These are phyloP conservation scores for Penicillium sp. DNA, from an alignment of 2,329 filamentous ascomycete species.

Conservation along the genomic window DNA sequence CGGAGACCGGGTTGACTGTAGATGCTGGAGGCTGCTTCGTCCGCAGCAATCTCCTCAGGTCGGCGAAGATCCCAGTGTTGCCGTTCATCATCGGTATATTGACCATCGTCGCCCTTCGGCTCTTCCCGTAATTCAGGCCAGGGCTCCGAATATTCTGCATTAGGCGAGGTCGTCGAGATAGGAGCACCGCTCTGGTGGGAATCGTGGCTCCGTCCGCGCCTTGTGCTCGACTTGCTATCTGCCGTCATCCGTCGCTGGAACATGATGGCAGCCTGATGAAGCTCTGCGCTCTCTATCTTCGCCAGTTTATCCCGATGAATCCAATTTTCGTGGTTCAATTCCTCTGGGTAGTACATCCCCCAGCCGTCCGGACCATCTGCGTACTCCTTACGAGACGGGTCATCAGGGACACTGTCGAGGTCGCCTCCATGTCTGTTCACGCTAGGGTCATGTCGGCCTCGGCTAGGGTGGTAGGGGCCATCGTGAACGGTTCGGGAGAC, in stretches of 20 bases:
- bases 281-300: conserved; percentile 48
- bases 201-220: conserved; percentile 37
- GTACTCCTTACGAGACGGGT: conserved; percentile 25
- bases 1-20: conserved; percentile 51
- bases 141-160: conserved; percentile 31
- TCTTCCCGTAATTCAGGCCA: conserved; percentile 35
- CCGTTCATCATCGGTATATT: conserved; percentile 42
- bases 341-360: conserved; percentile 9
- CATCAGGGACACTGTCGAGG: conserved; percentile 35
- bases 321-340: conserved; percentile 42
- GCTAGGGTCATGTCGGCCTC: conserved; percentile 33
- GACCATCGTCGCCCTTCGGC: conserved; percentile 36
- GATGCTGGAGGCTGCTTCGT: conserved; percentile 45
- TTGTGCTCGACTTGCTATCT: conserved; percentile 33
- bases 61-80: conserved; percentile 66
- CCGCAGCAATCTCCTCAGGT: conserved; percentile 68
- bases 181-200: conserved; percentile 27
- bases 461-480: conserved; percentile 22
- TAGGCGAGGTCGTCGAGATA: conserved; percentile 21
- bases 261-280: conserved; percentile 45
- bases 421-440: conserved; percentile 38
- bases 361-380: conserved; percentile 18
- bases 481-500: conserved; percentile 34
- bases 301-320: conserved; percentile 50
- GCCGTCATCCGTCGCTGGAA: conserved; percentile 37